A percentile compares a stretch with the other conserved stretches of the same genome.
Evolutionary conservation across 352 stramenopile species (phyloP).

Genomic region (Phytophthora nicotianae): DNA sequence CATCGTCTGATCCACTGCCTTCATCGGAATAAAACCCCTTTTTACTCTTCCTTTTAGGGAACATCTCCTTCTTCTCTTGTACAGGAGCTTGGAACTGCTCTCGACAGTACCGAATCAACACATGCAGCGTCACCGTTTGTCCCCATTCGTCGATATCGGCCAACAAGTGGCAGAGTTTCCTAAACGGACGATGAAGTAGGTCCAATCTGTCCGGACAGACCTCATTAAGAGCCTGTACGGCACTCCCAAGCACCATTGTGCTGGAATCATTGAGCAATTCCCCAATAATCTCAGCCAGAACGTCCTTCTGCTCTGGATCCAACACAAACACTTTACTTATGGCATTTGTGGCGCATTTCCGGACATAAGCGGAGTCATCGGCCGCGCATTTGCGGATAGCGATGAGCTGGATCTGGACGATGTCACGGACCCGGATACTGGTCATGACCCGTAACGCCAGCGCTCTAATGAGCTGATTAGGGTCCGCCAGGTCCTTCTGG

Average conservation of each 20-base stretch:
- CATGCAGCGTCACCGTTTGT: conserved; percentile 95
- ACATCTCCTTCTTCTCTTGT: conserved; percentile 54
- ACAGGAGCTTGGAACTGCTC: conserved; percentile 94
- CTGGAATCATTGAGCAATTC: conserved; percentile 92
- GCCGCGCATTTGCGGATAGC: conserved; percentile 92
- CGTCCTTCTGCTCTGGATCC: conserved; percentile 89
- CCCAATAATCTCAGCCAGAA: conserved; percentile 94
- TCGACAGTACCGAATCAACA: conserved; percentile 96
- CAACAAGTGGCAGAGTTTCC: conserved; percentile 97
- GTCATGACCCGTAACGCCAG: conserved; percentile 97
- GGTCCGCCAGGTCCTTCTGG: conserved; percentile 96
- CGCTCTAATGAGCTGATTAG: conserved; percentile 94
- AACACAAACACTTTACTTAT: conserved; percentile 94
- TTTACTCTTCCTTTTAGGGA: conserved; percentile 75
- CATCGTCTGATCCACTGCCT: conserved; percentile 80
- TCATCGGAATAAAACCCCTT: conserved; percentile 97
- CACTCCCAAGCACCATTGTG: conserved; percentile 98
- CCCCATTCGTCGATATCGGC: conserved; percentile 99
- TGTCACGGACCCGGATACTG: conserved; percentile 97
- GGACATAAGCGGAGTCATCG: conserved; percentile 96
- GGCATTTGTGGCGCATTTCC: conserved; percentile 97
- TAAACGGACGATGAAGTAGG: conserved; percentile 94
- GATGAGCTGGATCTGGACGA: conserved; percentile 99
- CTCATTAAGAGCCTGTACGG: conserved; percentile 95
- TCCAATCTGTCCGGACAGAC: conserved; percentile 96